These are phyloP conservation scores for Boletus bicolor DNA, from an alignment of 768 basidiomycete species.

Conservation along the genomic window DNA sequence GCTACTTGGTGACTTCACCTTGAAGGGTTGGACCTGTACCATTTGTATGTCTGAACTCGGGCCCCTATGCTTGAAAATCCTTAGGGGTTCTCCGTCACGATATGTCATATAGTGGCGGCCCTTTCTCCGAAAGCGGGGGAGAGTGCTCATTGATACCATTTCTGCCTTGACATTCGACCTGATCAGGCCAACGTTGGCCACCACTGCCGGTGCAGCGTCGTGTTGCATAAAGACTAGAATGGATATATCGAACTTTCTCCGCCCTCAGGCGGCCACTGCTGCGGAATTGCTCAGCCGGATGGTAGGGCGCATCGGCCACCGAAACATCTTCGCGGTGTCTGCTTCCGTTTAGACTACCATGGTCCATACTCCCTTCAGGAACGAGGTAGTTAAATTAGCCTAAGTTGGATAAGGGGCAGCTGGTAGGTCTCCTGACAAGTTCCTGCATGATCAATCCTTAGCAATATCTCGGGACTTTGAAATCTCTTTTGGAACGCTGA, in stretches of 20 bases:
- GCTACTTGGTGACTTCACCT: background rate
- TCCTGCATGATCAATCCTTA: background rate
- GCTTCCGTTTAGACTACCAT: too few species aligned
- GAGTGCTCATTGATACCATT: background rate
- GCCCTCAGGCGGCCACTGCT: conserved; percentile 1
- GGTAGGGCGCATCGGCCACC: conserved; percentile 3
- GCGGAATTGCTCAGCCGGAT: too few species aligned
- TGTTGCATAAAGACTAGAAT: background rate
- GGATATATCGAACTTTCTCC: background rate
- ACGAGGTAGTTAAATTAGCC: background rate
- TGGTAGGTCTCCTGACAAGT: too few species aligned
- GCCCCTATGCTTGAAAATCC: background rate
- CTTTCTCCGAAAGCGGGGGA: background rate
- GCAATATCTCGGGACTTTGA: conserved; percentile 14
- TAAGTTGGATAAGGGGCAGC: too few species aligned
- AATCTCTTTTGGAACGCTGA: conserved; percentile 8
- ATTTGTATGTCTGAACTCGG: conserved; percentile 9
- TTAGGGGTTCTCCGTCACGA: conserved; percentile 13
- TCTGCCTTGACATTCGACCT: background rate
- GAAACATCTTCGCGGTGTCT: background rate
- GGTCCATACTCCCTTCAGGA: background rate
- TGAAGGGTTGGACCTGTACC: background rate
- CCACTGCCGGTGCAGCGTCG: background rate
- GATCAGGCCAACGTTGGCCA: background rate
- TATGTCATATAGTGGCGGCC: too few species aligned